These are phyloP conservation scores for Neonectria magnoliae DNA, from an alignment of 2,329 filamentous ascomycete genomes.

Conservation along the genomic window DNA sequence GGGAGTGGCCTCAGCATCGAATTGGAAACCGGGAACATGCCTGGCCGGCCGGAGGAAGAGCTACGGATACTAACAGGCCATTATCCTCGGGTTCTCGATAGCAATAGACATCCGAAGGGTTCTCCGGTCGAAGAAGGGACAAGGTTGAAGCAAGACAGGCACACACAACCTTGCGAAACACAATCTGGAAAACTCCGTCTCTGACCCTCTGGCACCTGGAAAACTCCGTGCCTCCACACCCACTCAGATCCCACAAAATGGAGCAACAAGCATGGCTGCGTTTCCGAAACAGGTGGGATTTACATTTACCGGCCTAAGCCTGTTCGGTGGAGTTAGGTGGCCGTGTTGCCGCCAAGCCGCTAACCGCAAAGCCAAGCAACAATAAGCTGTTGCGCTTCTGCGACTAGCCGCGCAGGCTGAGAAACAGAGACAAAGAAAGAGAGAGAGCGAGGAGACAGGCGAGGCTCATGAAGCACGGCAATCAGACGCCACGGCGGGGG, in stretches of 20 bases:
- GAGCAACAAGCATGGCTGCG: background rate
- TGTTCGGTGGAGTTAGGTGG: slow-evolving; percentile 1
- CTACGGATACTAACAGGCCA: background rate
- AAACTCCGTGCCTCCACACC: background rate
- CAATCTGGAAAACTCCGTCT: background rate
- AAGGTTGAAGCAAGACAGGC: background rate
- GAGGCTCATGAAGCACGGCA: background rate
- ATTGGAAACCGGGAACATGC: background rate
- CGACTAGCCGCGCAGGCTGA: background rate
- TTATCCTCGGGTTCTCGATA: background rate
- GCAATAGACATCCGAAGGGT: background rate
- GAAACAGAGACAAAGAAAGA: background rate
- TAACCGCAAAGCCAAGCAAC: slow-evolving; percentile 20
- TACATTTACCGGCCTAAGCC: slow-evolving; percentile 1
- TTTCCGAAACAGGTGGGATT: slow-evolving; percentile 12
- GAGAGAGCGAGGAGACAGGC: no score
- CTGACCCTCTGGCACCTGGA: background rate
- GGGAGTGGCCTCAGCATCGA: background rate
- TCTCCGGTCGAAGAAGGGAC: background rate
- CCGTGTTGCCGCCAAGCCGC: slow-evolving; percentile 15
- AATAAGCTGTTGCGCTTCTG: slow-evolving; percentile 16
- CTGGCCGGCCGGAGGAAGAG: background rate
- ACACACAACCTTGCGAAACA: background rate
- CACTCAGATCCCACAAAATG: background rate
- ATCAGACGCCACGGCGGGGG: background rate